Base-by-base conservation (phyloP, 768 basidiomycete genomes). In the Candolleomyces eurysporus region DNA sequence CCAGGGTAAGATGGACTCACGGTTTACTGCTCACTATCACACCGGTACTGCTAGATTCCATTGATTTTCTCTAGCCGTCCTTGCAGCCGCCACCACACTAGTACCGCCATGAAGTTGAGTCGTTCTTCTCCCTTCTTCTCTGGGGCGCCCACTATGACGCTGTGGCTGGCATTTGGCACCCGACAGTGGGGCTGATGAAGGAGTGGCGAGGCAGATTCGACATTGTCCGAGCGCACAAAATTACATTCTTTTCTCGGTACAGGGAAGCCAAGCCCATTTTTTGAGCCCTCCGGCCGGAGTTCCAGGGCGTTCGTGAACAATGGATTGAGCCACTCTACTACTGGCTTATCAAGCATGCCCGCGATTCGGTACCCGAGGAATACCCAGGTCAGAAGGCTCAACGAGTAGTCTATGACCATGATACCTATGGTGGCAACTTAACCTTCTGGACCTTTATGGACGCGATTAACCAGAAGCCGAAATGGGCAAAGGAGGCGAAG, bases 21-120 rank as follows among this genome's bases (percentile, higher is more conserved):
- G 13, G 36, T 7, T 48, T 1, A 49, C 51, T 6, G 51, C 62
- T 14, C 32, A 48, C 2, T 56, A 66, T 32, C 65, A 65, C 21
- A 72, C 66, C 0, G 73, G 72, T 16, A 73, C 73, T 0, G 30
- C 64, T 16, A 67, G 72, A 3, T 76, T 73, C 72, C 3, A 16
- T 61, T 11, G 73, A 71, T 26, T 66, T 72, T 8, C 64, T 73
- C 14, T 39, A n/a, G 16, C 10, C 5, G 19, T 13, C 26, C 26
- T 26, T 26, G 26, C 2, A 26, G 48, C 21, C 26, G 48, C 21
- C 26, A 26, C 26, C 26, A 26, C 66, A 67, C 50, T 52, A 43
- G 16, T 71, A 67, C 57, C 68, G 69, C 36, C 64, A 70, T 53
- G 68, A 70, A 42, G 61, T 70, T 13, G 69, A 70, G 48, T 67